A percentile compares a stretch with the other conserved stretches of the same genome.
Conservation (phyloP, 2,329 filamentous ascomycete genomes). For the Colletotrichum paranaense region DNA sequence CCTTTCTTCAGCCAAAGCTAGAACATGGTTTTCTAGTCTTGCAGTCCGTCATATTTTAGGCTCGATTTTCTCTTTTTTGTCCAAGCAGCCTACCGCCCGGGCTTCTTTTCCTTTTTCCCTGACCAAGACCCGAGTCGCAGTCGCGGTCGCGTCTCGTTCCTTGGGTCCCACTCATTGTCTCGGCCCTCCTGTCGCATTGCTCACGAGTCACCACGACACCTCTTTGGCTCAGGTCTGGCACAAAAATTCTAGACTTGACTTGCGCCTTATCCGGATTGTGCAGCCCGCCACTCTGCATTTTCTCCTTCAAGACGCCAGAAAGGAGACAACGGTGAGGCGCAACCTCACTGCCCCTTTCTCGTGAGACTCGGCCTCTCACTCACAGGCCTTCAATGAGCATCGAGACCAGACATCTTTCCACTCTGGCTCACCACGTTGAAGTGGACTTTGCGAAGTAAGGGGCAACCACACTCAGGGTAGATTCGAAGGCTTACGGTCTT, state of each 20-base stretch:
- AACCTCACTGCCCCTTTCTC: background rate
- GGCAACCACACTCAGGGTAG: constrained; percentile 1
- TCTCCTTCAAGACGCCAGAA: background rate
- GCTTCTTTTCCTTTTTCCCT: background rate
- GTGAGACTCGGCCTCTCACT: background rate
- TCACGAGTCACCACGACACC: constrained; percentile 7
- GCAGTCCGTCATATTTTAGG: background rate
- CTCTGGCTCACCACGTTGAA: constrained; percentile 21
- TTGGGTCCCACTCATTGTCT: constrained; percentile 10
- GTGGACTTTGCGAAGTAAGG: constrained; percentile 30
- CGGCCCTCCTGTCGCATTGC: constrained; percentile 19
- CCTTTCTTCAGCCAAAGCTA: background rate
- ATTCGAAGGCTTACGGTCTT: constrained; percentile 11
- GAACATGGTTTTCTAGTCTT: background rate
- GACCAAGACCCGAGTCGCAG: constrained; percentile 23
- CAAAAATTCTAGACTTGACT: background rate
- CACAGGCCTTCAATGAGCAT: constrained; percentile 16
- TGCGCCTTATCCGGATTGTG: background rate
- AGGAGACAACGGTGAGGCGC: background rate
- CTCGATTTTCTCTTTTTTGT: background rate
- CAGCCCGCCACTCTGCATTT: background rate
- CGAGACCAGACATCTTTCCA: constrained; percentile 1
- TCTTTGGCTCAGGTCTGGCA: background rate
- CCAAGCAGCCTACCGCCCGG: background rate
- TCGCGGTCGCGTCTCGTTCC: constrained; percentile 30